Percentiles rank a stretch among this genome's conserved stretches.
Conservation (phyloP, 1,284 basidiomycete genomes). For the Apiotrichum brassicae region DNA sequence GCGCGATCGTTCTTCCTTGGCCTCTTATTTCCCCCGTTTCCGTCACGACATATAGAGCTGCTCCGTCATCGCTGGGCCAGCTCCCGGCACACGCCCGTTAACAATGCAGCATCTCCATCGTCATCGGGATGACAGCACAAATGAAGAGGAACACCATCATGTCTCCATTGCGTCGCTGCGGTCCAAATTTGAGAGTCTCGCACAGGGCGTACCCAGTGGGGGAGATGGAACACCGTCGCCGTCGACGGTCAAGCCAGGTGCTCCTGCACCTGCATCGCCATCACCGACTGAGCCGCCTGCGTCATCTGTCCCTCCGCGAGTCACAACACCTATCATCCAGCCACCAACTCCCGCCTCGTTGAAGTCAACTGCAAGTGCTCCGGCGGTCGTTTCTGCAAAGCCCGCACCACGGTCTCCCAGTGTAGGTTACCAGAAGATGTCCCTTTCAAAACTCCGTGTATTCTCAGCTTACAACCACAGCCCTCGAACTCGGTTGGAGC, state of each 20-base stretch:
- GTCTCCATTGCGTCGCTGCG: conserved; percentile 34
- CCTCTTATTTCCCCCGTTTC: background rate
- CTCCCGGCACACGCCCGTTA: too few relatives aligned
- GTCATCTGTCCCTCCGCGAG: background rate
- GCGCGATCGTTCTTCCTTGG: too few relatives aligned
- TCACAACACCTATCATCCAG: background rate
- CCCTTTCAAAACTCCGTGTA: too few relatives aligned
- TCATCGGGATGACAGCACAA: background rate
- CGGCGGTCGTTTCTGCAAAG: too few relatives aligned
- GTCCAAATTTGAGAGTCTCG: conserved; percentile 35
- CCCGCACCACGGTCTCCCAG: too few relatives aligned
- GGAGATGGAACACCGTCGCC: background rate
- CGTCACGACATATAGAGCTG: background rate
- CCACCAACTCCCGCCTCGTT: background rate
- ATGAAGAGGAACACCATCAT: conserved; percentile 6
- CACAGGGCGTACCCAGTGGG: conserved; percentile 5
- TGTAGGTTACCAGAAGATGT: too few relatives aligned
- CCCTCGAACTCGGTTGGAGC: too few relatives aligned
- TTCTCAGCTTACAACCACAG: too few relatives aligned
- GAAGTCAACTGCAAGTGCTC: too few relatives aligned
- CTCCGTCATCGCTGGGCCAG: too few relatives aligned
- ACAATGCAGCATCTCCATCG: background rate
- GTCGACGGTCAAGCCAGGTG: background rate
- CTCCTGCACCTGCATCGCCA: background rate
- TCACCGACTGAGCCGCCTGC: background rate